These are phyloP conservation scores for Tagetes patula DNA, from an alignment of 129 eudicot species.

Conservation along the genomic window DNA sequence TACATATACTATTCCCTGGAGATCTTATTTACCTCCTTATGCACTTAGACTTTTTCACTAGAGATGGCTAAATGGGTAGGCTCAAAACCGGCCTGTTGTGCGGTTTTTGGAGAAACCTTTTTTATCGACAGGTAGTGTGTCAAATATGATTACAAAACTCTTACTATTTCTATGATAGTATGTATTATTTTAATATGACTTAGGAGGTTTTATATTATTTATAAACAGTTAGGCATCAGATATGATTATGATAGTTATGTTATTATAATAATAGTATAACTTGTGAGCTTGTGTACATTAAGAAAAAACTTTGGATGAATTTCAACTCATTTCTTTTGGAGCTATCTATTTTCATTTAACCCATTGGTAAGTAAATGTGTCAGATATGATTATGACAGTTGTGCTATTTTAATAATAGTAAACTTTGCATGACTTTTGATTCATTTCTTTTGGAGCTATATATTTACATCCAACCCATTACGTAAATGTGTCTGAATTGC, in stretches of 20 bases:
- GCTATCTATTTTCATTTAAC: background rate
- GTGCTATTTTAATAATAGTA: background rate
- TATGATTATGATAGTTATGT: background rate
- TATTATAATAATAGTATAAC: background rate
- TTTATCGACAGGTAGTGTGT: background rate
- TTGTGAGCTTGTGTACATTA: too few species aligned
- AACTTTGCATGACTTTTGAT: background rate
- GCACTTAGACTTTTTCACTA: background rate
- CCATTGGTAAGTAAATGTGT: background rate
- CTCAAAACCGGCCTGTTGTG: background rate
- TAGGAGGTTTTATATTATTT: background rate
- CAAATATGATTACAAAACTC: background rate
- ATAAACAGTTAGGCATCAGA: background rate
- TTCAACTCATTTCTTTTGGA: background rate
- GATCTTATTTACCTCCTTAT: background rate
- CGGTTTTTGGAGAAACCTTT: background rate
- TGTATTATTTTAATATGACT: background rate
- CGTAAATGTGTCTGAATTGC: background rate
- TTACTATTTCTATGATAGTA: background rate
- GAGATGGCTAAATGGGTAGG: background rate
- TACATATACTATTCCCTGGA: conserved; percentile 25
- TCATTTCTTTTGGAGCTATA: background rate
- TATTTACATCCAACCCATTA: background rate
- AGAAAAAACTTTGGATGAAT: background rate
- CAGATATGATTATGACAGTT: background rate